Conservation (phyloP, 106 monocot genomes). For the Triglochin maritima region DNA sequence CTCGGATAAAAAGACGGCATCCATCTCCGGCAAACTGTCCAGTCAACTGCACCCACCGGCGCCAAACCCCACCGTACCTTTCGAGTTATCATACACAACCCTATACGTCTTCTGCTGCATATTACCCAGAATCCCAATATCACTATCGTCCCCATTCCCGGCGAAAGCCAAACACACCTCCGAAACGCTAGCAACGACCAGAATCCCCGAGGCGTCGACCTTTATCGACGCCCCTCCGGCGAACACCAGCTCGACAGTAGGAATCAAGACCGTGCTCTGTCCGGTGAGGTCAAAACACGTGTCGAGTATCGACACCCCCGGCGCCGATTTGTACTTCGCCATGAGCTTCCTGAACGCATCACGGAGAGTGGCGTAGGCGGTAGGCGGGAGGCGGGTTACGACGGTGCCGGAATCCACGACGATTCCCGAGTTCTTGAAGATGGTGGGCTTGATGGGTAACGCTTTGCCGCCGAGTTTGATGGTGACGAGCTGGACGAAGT, state of each 20-base stretch:
- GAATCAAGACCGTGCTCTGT: background rate
- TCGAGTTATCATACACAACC: constrained; percentile 6
- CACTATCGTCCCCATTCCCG: background rate
- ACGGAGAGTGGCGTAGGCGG: constrained; percentile 1
- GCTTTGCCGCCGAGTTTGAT: constrained; percentile 13
- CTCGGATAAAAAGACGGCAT: no score
- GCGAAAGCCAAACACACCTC: constrained; percentile 11
- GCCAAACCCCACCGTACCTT: no score
- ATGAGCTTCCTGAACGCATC: background rate
- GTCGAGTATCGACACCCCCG: background rate
- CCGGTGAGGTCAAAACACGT: constrained; percentile 10
- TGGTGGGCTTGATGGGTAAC: constrained; percentile 11
- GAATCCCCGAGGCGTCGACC: background rate
- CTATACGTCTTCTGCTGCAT: constrained; percentile 5
- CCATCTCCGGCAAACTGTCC: no score
- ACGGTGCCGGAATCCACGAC: constrained; percentile 75
- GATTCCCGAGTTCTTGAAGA: constrained; percentile 26
- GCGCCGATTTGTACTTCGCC: background rate
- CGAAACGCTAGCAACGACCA: background rate
- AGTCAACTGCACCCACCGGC: no score
- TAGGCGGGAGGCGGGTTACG: constrained; percentile 47
- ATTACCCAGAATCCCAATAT: constrained; percentile 14
- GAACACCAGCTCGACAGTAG: background rate
- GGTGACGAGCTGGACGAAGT: constrained; percentile 5
- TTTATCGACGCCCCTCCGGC: background rate